Evolutionary conservation across 306 rosid genomes (phyloP).

Genomic region (Benincasa hispida): DNA sequence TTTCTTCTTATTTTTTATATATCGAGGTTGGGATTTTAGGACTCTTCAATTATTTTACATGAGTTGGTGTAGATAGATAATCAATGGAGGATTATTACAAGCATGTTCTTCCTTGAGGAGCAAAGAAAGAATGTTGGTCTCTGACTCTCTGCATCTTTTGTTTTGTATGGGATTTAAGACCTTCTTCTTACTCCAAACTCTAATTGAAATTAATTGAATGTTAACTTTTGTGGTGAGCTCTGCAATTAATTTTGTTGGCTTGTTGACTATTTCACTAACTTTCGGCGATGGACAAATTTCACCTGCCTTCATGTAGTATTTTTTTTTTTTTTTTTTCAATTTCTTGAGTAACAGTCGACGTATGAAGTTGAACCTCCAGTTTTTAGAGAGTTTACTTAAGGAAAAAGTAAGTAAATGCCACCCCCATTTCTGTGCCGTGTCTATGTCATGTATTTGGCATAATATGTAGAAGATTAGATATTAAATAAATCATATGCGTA

Average conservation of each 20-base stretch:
- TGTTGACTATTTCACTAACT: neutral
- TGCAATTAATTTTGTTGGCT: neutral
- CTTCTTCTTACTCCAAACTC: slow-evolving; percentile 1
- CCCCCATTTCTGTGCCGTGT: too few species aligned
- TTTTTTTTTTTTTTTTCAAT: too few species aligned
- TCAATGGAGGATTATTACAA: slow-evolving; percentile 16
- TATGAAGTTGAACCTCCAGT: too few species aligned
- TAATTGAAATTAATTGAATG: slow-evolving; percentile 3
- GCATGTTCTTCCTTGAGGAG: neutral
- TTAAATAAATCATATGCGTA: too few species aligned
- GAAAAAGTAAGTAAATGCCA: too few species aligned
- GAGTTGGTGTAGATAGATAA: slow-evolving; percentile 22
- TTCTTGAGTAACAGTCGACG: too few species aligned
- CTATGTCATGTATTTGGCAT: too few species aligned
- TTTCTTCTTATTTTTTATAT: neutral
- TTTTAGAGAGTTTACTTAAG: too few species aligned
- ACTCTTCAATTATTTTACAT: slow-evolving; percentile 7
- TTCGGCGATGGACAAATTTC: too few species aligned
- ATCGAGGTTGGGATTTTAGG: slow-evolving; percentile 10
- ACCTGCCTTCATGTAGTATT: too few species aligned
- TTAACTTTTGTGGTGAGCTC: neutral
- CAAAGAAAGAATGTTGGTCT: slow-evolving; percentile 5
- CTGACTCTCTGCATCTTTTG: neutral
- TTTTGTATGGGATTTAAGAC: slow-evolving; percentile 2
- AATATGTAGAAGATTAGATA: too few species aligned